Evolutionary conservation across 192 early-diverging fungal species (phyloP).

Genomic region (Obelidium mucronatum): DNA sequence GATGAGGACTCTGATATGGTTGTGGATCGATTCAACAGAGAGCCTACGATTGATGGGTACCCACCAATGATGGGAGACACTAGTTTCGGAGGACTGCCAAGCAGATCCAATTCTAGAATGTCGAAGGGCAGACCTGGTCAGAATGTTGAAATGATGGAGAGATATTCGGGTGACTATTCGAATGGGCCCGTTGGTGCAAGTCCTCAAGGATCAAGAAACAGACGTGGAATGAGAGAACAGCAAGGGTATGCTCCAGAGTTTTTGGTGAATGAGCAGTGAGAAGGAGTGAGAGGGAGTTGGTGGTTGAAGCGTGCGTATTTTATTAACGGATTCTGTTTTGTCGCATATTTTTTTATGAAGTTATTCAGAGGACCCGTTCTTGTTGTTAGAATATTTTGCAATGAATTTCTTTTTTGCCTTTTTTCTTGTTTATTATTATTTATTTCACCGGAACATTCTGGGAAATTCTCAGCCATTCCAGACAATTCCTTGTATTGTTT

Average conservation of each 20-base stretch:
- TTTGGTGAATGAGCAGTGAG: slow-evolving; percentile 1
- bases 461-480: too few relatives aligned
- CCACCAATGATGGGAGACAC: not conserved
- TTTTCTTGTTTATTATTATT: too few relatives aligned
- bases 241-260: not conserved
- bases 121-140: too few relatives aligned
- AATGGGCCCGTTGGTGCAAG: too few relatives aligned
- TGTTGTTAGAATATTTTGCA: too few relatives aligned
- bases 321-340: not conserved
- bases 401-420: too few relatives aligned
- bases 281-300: too few relatives aligned
- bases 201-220: not conserved
- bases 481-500: too few relatives aligned
- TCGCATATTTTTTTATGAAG: not conserved
- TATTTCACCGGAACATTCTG: too few relatives aligned
- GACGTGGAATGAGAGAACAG: not conserved
- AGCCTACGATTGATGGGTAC: slow-evolving; percentile 16
- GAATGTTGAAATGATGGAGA: not conserved
- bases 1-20: slow-evolving; percentile 27
- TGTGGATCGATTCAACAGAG: slow-evolving; percentile 37
- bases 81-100: not conserved
- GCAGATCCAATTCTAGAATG: not conserved
- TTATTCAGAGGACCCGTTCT: too few relatives aligned
- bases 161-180: not conserved
- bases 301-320: not conserved